Percentiles rank a stretch among this genome's conserved stretches.
Evolutionary conservation across 768 basidiomycete species (phyloP).

Genomic region (Lactarius tabidus): DNA sequence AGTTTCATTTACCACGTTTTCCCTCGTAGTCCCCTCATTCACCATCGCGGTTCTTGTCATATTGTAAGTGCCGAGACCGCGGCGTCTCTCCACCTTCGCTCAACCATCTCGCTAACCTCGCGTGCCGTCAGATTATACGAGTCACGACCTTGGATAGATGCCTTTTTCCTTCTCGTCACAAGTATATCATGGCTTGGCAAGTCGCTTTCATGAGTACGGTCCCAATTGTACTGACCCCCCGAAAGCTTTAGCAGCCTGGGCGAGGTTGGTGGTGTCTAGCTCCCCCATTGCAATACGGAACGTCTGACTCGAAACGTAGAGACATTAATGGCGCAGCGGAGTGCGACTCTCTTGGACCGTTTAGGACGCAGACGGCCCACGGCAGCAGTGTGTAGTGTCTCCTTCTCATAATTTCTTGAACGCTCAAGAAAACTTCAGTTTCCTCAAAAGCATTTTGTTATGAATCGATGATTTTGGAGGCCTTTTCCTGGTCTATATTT

Average conservation of each 20-base stretch:
- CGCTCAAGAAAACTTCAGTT: constrained; percentile 38
- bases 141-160: constrained; percentile 65
- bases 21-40: constrained; percentile 58
- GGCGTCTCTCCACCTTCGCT: background rate
- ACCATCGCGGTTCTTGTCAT: constrained; percentile 35
- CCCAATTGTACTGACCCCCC: constrained; percentile 9
- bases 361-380: constrained; percentile 44
- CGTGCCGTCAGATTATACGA: constrained; percentile 53
- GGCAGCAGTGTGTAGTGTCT: constrained; percentile 46
- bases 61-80: constrained; percentile 9
- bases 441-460: constrained; percentile 58
- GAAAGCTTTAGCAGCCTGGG: constrained; percentile 67
- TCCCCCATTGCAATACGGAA: background rate
- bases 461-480: constrained; percentile 75
- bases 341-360: constrained; percentile 48
- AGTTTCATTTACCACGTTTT: constrained; percentile 72
- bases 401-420: background rate
- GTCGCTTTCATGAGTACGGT: constrained; percentile 27
- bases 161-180: constrained; percentile 48
- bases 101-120: background rate
- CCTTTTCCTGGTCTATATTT: constrained; percentile 75
- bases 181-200: constrained; percentile 67
- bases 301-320: constrained; percentile 34
- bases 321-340: constrained; percentile 66
- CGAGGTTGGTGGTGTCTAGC: constrained; percentile 12